Evolutionary conservation across 2,329 filamentous ascomycete genomes (phyloP).

Genomic region (Pleoardoris graminearum): DNA sequence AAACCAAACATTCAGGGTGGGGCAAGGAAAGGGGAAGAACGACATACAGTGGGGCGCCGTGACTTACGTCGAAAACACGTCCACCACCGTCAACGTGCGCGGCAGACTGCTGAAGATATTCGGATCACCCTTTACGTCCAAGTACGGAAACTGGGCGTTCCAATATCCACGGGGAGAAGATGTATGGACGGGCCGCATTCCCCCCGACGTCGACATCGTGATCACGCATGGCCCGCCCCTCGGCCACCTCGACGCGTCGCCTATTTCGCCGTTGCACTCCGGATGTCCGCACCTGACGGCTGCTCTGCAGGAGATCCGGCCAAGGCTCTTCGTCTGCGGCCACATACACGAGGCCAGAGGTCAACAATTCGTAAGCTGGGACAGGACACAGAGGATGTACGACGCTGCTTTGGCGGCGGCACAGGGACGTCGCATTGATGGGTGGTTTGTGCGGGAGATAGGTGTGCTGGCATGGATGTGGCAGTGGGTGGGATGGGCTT

Average conservation of each 20-base stretch:
- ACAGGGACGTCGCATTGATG: slow-evolving; percentile 21
- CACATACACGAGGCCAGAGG: slow-evolving; percentile 79
- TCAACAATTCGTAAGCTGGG: slow-evolving; percentile 68
- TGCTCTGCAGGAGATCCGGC: slow-evolving; percentile 71
- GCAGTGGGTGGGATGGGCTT: slow-evolving; percentile 7
- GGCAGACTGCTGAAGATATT: slow-evolving; percentile 67
- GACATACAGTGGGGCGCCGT: slow-evolving; percentile 67
- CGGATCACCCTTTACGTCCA: slow-evolving; percentile 75
- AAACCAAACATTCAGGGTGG: slow-evolving; percentile 52
- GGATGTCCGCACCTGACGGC: slow-evolving; percentile 69
- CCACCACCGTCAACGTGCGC: slow-evolving; percentile 54
- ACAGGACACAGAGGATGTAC: slow-evolving; percentile 68
- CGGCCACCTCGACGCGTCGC: slow-evolving; percentile 60
- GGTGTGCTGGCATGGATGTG: slow-evolving; percentile 20
- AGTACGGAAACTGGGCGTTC: slow-evolving; percentile 75
- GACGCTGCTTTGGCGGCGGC: slow-evolving; percentile 56
- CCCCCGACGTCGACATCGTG: slow-evolving; percentile 71
- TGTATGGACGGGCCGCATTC: slow-evolving; percentile 70
- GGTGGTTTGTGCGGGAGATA: slow-evolving; percentile 37
- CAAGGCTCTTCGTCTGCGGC: slow-evolving; percentile 76
- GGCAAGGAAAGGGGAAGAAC: slow-evolving; percentile 15
- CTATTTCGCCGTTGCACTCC: slow-evolving; percentile 54
- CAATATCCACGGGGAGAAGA: slow-evolving; percentile 65
- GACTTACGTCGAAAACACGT: slow-evolving; percentile 71
- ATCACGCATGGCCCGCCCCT: slow-evolving; percentile 79